Evolutionary conservation across 768 basidiomycete species (phyloP).

Genomic region (Candolleomyces aberdarensis): DNA sequence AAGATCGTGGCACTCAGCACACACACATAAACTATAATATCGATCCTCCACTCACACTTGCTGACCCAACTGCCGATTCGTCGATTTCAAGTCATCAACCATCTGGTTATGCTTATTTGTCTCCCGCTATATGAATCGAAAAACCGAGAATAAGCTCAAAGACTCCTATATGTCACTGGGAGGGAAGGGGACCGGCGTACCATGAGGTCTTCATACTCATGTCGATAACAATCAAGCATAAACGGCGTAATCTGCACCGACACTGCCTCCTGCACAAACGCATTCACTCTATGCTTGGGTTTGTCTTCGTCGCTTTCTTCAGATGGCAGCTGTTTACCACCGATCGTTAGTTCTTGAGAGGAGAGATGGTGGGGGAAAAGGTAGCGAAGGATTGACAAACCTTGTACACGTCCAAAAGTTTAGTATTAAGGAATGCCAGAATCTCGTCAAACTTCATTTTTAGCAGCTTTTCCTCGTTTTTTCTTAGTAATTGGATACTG

Average conservation of each 20-base stretch:
- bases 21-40: not conserved
- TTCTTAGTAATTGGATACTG: constrained; percentile 80
- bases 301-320: constrained; percentile 22
- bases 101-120: constrained; percentile 83
- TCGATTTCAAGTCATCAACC: constrained; percentile 77
- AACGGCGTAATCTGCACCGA: constrained; percentile 89
- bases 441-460: constrained; percentile 90
- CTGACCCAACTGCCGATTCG: constrained; percentile 68
- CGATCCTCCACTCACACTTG: constrained; percentile 64
- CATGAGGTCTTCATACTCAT: constrained; percentile 83
- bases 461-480: constrained; percentile 80
- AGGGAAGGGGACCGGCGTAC: constrained; percentile 21
- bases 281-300: constrained; percentile 63
- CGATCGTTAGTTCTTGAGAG: too few relatives aligned
- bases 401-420: constrained; percentile 82
- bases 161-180: too few relatives aligned
- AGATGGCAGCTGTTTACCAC: constrained; percentile 13
- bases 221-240: constrained; percentile 88
- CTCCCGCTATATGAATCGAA: constrained; percentile 38
- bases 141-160: not conserved
- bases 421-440: constrained; percentile 75
- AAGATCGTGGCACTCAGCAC: constrained; percentile 6
- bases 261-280: constrained; percentile 86
- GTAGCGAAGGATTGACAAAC: constrained; percentile 11
- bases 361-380: too few relatives aligned